These are phyloP conservation scores for Ambrosia hybrid DNA, from an alignment of 140 eudicot species.

Conservation along the genomic window DNA sequence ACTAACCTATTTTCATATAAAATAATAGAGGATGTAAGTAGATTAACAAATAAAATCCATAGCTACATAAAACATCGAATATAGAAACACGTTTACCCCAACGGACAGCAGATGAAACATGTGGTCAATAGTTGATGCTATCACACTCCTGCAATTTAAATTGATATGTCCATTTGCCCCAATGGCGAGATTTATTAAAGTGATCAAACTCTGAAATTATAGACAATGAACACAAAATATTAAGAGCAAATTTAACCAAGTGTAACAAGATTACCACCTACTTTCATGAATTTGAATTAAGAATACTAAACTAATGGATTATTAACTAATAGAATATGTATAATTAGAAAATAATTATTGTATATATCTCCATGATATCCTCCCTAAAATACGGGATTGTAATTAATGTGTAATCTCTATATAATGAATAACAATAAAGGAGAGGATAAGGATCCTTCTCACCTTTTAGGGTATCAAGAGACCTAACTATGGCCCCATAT, in stretches of 20 bases:
- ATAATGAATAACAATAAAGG: too few relatives aligned
- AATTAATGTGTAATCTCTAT: too few relatives aligned
- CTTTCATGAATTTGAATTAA: not conserved
- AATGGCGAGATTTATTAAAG: constrained; percentile 66
- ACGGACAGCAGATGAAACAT: not conserved
- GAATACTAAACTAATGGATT: too few relatives aligned
- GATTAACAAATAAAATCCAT: not conserved
- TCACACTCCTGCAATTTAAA: constrained; percentile 48
- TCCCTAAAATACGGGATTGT: too few relatives aligned
- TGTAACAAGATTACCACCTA: not conserved
- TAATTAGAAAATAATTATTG: too few relatives aligned
- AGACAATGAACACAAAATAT: not conserved
- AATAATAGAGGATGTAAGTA: not conserved
- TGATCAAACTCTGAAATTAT: constrained; percentile 42
- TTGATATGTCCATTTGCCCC: constrained; percentile 61
- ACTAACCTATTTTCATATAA: constrained; percentile 13
- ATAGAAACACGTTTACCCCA: not conserved
- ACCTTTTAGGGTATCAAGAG: too few relatives aligned
- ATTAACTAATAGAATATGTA: not conserved
- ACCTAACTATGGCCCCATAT: too few relatives aligned
- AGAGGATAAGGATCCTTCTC: too few relatives aligned
- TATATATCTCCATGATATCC: too few relatives aligned
- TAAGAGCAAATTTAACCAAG: too few relatives aligned
- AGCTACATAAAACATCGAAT: not conserved
- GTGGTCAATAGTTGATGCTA: constrained; percentile 33